Base-by-base conservation (phyloP, 805 yeast genomes). In the Pichia ethanolica region DNA sequence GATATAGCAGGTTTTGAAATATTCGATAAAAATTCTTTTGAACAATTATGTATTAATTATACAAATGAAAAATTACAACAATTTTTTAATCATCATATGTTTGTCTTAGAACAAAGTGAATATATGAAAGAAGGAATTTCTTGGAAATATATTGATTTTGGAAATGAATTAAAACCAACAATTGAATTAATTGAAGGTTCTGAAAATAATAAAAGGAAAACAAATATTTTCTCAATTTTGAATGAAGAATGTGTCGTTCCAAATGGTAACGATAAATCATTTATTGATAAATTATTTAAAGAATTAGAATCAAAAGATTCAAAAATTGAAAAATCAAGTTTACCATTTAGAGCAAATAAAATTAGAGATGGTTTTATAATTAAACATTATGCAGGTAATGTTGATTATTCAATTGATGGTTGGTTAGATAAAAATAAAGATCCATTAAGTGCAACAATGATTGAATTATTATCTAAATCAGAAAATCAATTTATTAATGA, bases 221-320 rank as follows among this genome's bases (percentile, higher is more conserved):
- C 89, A 66, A 97, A 97, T 46, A 75, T 93, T 13, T 79, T 93
- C 49, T 84, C 96, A 11, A 75, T 90, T 27, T 72, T 93, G 44
- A 95, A 93, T 63, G 99, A 93, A 66, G 98, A 93, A 63, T 91
- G 97, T 55, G 86, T 93, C 30, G 84, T 93, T 65, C 98, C 98
- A 12, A 87, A 85, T 57, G 86, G 97, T 0, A 78, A 87, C 0
- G 98, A 93, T 63, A 69, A 72, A 43, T 75, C 95, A 0, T 93
- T 90, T 59, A 81, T 88, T 58, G 89, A 88, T 36, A 90, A 89
- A 62, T 70, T 93, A 47, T 77, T 81, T 36, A 69, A 74, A 12
- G 77, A 81, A 47, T 85, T 95, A 79, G 84, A 75, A 43, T 66
- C 66, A 13, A 70, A 71, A 48, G 59, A 57, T 28, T 49, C 51